Conservation (phyloP, 495 filamentous ascomycete species). For the Bacidia rubella region DNA sequence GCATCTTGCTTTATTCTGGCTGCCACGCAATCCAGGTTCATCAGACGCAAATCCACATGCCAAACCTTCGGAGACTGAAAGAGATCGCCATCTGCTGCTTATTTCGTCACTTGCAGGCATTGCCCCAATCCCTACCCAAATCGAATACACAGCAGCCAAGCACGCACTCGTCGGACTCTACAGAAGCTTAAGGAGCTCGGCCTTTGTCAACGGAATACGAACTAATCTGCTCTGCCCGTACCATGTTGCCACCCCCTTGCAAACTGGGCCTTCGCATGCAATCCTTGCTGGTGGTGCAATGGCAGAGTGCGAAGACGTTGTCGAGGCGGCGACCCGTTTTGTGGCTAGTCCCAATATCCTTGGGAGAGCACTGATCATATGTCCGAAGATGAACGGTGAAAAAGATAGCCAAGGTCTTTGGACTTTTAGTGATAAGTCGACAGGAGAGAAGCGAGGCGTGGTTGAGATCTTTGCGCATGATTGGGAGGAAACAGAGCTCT, state of each 20-base stretch:
- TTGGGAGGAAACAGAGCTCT: slow-evolving; percentile 39
- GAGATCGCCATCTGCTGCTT: slow-evolving; percentile 21
- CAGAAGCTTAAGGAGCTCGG: slow-evolving; percentile 36
- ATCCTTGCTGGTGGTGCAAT: slow-evolving; percentile 40
- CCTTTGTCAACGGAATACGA: slow-evolving; percentile 35
- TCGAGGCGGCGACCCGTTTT: slow-evolving; percentile 35
- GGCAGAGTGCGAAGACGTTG: slow-evolving; percentile 40
- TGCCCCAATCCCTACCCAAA: slow-evolving; percentile 16
- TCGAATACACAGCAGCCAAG: slow-evolving; percentile 46
- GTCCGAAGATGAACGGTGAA: slow-evolving; percentile 36
- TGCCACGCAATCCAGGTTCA: slow-evolving; percentile 19
- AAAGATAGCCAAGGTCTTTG: slow-evolving; percentile 24
- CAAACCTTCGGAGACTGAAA: slow-evolving; percentile 5
- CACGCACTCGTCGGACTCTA: slow-evolving; percentile 54
- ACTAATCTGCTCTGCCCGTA: slow-evolving; percentile 52
- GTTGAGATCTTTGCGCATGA: slow-evolving; percentile 49
- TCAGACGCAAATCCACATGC: slow-evolving; percentile 12
- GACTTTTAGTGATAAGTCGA: slow-evolving; percentile 20
- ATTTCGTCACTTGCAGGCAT: slow-evolving; percentile 20
- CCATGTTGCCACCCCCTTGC: slow-evolving; percentile 51
- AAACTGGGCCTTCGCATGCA: slow-evolving; percentile 26
- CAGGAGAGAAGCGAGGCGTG: slow-evolving; percentile 27
- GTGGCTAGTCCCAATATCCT: slow-evolving; percentile 34
- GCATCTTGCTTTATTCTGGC: slow-evolving; percentile 41
- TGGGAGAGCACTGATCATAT: slow-evolving; percentile 39